Conservation (phyloP, 2,329 filamentous ascomycete genomes). For the Colletotrichum sp. region DNA sequence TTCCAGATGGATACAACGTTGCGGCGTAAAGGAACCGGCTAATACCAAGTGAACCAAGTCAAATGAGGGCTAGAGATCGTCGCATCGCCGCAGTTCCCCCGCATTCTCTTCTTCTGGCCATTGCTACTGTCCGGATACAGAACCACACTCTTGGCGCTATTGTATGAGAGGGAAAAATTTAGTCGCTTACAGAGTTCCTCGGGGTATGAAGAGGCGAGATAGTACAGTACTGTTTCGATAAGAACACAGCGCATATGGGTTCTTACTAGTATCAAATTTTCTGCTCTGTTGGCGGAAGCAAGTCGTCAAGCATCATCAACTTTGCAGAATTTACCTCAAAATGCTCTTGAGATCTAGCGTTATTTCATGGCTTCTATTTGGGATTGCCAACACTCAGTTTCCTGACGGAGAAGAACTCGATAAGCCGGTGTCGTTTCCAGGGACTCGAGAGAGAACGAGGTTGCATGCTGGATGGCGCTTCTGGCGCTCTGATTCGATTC, state of each 20-base stretch:
- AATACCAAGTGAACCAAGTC: neutral
- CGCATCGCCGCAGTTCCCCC: neutral
- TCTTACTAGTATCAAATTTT: neutral
- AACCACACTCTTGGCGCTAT: neutral
- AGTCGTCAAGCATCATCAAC: neutral
- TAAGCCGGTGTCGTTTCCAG: neutral
- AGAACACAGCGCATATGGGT: neutral
- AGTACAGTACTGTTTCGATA: neutral
- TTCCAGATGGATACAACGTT: neutral
- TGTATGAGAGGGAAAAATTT: neutral
- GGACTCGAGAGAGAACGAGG: neutral
- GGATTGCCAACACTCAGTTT: neutral
- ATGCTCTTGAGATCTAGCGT: neutral
- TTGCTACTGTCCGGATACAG: neutral
- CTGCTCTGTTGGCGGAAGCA: neutral
- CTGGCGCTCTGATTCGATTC: constrained; percentile 35
- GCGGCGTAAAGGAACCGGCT: neutral
- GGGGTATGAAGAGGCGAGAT: neutral
- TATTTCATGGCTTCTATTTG: neutral
- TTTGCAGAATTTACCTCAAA: neutral
- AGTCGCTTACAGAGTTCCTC: neutral
- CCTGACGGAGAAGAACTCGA: neutral
- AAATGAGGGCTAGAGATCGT: neutral
- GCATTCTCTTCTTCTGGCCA: neutral
- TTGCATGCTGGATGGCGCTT: constrained; percentile 39